phyloP scores from a whole-genome alignment of 371 early-diverging fungal genomes.

The Mortierella polycephala region DNA sequence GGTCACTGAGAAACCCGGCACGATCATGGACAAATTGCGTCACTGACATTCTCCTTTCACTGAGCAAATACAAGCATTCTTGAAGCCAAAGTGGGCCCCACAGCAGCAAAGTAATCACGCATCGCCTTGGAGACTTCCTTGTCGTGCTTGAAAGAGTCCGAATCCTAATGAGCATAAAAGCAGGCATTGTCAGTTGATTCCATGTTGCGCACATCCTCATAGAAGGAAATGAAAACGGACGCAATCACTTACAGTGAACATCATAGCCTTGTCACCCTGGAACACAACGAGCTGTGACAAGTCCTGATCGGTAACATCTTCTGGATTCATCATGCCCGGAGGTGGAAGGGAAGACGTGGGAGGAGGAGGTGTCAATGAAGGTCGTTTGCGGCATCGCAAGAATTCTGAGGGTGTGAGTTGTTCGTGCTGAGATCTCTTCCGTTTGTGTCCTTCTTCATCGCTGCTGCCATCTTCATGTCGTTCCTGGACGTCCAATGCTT shows the following conservation, averaged over 20 bases:
- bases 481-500: slow-evolving; percentile 12
- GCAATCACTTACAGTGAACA: slow-evolving; percentile 30
- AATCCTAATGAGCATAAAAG: slow-evolving; percentile 17
- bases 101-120: slow-evolving; percentile 51
- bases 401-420: slow-evolving; percentile 14
- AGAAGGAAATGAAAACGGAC: neutral
- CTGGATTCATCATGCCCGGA: slow-evolving; percentile 57
- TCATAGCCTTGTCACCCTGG: slow-evolving; percentile 30
- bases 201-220: too few relatives aligned
- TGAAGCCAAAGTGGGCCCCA: slow-evolving; percentile 44
- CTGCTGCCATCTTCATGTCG: slow-evolving; percentile 8
- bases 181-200: too few relatives aligned
- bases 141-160: slow-evolving; percentile 19
- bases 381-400: slow-evolving; percentile 34
- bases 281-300: slow-evolving; percentile 44
- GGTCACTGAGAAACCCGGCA: too few relatives aligned
- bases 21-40: too few relatives aligned
- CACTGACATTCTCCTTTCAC: neutral
- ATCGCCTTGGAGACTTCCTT: slow-evolving; percentile 18
- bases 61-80: slow-evolving; percentile 47
- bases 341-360: slow-evolving; percentile 18
- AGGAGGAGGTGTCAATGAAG: slow-evolving; percentile 34
- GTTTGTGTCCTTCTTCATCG: slow-evolving; percentile 28
- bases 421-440: slow-evolving; percentile 30
- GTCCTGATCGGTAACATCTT: slow-evolving; percentile 42